Conservation (phyloP, 495 filamentous ascomycete genomes). For the Sphaerosporella brunnea region DNA sequence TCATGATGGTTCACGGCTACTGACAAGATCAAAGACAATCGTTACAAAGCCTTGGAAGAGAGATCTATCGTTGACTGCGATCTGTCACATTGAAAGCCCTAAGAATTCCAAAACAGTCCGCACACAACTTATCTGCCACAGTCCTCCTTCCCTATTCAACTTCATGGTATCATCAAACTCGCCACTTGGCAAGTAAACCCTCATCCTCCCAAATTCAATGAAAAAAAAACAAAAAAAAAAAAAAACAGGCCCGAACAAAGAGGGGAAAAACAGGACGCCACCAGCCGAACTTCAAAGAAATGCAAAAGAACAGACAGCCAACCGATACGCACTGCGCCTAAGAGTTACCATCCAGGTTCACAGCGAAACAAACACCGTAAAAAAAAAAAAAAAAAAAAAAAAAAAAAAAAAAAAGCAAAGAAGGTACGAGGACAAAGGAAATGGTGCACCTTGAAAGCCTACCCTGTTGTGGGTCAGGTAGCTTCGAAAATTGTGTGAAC, state of each 20-base stretch:
- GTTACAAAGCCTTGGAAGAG: too few relatives aligned
- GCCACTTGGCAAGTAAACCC: not conserved
- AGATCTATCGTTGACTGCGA: too few relatives aligned
- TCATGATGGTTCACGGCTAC: too few relatives aligned
- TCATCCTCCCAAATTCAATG: conserved; percentile 10
- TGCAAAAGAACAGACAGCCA: not conserved
- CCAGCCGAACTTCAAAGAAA: not conserved
- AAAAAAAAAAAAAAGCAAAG: conserved; percentile 10
- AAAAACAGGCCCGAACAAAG: not conserved
- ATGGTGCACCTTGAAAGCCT: too few relatives aligned
- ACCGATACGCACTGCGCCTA: not conserved
- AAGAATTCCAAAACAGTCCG: too few relatives aligned
- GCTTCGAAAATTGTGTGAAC: too few relatives aligned
- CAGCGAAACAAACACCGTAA: too few relatives aligned
- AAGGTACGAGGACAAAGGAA: conserved; percentile 7
- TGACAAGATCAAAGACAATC: too few relatives aligned
- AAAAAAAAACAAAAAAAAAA: conserved; percentile 7
- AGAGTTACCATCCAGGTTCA: too few relatives aligned
- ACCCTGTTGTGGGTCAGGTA: too few relatives aligned
- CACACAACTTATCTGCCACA: too few relatives aligned
- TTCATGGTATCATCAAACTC: not conserved
- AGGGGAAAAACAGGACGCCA: not conserved
- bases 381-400: not conserved
- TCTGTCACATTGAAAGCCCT: too few relatives aligned
- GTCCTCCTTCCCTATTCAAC: not conserved